Evolutionary conservation across 441 rosid genomes (phyloP).

Genomic region (Metrosideros polymorpha): DNA sequence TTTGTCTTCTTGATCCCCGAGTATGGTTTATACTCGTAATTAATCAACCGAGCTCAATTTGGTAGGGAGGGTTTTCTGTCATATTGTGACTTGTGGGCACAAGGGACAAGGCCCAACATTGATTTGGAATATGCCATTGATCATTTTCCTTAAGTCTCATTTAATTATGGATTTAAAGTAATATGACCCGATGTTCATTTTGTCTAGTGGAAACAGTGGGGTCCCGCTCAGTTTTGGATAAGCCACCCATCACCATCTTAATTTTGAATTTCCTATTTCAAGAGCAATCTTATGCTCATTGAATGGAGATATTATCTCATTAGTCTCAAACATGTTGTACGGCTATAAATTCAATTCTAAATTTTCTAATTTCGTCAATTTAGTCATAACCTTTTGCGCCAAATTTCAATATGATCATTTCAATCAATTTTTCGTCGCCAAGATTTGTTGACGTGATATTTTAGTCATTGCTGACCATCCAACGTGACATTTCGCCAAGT

Average conservation of each 20-base stretch:
- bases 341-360: too few relatives aligned
- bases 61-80: background rate
- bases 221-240: background rate
- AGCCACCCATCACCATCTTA: background rate
- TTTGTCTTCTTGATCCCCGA: background rate
- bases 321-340: background rate
- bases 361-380: too few relatives aligned
- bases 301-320: background rate
- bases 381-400: fast-evolving
- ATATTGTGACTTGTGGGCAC: fast-evolving
- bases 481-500: fast-evolving
- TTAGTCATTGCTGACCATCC: fast-evolving
- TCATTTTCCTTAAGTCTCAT: background rate
- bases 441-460: fast-evolving
- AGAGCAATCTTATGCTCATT: background rate
- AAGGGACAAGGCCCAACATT: background rate
- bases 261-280: background rate
- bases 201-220: background rate
- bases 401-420: background rate
- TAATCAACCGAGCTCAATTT: background rate
- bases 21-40: background rate
- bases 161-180: background rate
- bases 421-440: fast-evolving
- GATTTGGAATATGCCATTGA: background rate
- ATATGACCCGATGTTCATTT: background rate